Base-by-base conservation (phyloP, 306 rosid genomes). In the Sindora glabra region DNA sequence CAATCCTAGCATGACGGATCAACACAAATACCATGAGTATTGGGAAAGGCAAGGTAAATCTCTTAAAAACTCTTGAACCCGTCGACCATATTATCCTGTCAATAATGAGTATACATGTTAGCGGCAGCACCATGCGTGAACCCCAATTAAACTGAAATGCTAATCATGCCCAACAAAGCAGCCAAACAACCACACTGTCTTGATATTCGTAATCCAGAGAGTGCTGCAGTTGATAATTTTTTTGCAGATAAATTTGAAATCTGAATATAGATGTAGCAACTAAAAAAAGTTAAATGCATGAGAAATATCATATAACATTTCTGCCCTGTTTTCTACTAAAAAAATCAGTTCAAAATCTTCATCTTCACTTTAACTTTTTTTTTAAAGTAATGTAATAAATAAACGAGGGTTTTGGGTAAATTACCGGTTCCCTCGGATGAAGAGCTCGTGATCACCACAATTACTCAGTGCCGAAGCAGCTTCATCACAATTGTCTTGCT, bases 11-110 rank as follows among this genome's bases (percentile, higher is more conserved):
- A 68, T 1, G 42, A 56, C 49, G 23, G 2, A 42, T 22, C 45
- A 34, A 60, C 44, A 19, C 0, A 10, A 64, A 27, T 30, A 83
- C 98, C 96, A 37, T 87, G 70, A 88, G 32, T 3, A 91, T 65
- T 4, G 91, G 72, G 7, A 92, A 79, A n/a, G 72, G 68, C 69
- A 85, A 65, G 33, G 95, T 85, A 62, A 91, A 91, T 38, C 98
- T 69, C 83, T 83, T 91, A 64, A 79, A 85, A 29, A 91, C 98
- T 59, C 96, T 65, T 10, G 98, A 82, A 73, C 94, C 96, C 1
- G 86, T 79, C 30, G 96, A 77, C 98, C 98, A 91, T 64, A 81
- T 81, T 56, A 91, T 88, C 84, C 98, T 91, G 81, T 48, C 40
- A 55, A 54, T 50, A 33, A 72, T 5, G 41, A 58, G 29, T 19